Conservation (phyloP, 2,329 filamentous ascomycete species). For the Kalmusia sp. region DNA sequence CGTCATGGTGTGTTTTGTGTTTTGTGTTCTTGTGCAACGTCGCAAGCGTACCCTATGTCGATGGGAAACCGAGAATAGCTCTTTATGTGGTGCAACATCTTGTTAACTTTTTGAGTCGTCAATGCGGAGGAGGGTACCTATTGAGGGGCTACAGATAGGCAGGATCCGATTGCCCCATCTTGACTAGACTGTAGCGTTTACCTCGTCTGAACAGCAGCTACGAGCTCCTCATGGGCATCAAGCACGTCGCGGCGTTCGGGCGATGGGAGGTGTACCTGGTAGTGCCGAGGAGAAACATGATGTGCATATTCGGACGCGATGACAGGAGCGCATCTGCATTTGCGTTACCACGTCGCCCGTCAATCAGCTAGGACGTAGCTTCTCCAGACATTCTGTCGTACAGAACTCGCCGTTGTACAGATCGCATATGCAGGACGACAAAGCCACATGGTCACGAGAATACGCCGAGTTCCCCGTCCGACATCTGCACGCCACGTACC, state of each 20-base stretch:
- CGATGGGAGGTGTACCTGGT: background rate
- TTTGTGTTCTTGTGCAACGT: background rate
- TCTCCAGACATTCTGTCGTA: background rate
- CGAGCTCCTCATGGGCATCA: no score
- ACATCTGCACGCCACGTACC: constrained; percentile 1
- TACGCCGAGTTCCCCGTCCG: constrained; percentile 1
- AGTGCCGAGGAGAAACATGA: background rate
- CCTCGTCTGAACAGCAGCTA: no score
- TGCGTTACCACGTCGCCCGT: background rate
- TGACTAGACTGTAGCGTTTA: background rate
- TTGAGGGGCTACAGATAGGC: background rate
- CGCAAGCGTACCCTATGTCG: background rate
- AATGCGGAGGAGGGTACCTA: background rate
- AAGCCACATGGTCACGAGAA: constrained; percentile 11
- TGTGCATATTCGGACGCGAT: background rate
- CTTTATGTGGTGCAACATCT: background rate
- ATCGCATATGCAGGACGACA: constrained; percentile 1
- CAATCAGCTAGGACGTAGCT: background rate
- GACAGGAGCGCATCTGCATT: background rate
- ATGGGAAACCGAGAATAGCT: background rate
- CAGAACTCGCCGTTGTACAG: background rate
- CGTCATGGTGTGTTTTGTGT: background rate
- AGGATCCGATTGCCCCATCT: background rate
- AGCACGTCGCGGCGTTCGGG: no score
- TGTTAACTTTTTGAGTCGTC: background rate